phyloP scores from a whole-genome alignment of 257 asterid genomes.

The Craterostigma plantagineum region DNA sequence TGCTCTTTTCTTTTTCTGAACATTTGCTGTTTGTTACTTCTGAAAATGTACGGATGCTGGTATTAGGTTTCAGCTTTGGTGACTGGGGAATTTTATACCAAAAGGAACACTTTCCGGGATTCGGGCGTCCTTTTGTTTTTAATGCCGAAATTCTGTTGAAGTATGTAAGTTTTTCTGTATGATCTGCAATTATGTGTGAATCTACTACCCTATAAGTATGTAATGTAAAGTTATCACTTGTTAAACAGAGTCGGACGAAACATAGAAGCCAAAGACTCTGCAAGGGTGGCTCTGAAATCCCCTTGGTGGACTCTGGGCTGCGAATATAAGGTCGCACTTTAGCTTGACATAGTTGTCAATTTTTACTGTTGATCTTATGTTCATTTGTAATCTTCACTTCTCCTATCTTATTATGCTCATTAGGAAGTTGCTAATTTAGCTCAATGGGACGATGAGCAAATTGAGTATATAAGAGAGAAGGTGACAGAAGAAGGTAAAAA shows the following conservation, averaged over 20 bases:
- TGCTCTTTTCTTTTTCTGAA: too few species aligned
- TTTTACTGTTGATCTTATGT: slow-evolving; percentile 3
- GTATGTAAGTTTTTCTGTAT: slow-evolving; percentile 23
- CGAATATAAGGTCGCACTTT: slow-evolving; percentile 40
- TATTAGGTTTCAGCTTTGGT: slow-evolving; percentile 95
- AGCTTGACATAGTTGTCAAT: too few species aligned
- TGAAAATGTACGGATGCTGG: slow-evolving; percentile 30
- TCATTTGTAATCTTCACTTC: neutral
- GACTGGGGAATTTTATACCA: slow-evolving; percentile 83
- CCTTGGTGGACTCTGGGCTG: slow-evolving; percentile 99
- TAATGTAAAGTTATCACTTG: slow-evolving; percentile 5
- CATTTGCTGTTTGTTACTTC: slow-evolving; percentile 13
- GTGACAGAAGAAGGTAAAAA: slow-evolving; percentile 72
- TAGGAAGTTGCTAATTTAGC: slow-evolving; percentile 86
- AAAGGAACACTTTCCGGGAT: slow-evolving; percentile 96
- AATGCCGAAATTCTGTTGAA: slow-evolving; percentile 64
- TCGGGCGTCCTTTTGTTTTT: slow-evolving; percentile 80
- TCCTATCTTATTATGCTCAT: neutral
- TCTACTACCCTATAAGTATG: slow-evolving; percentile 1
- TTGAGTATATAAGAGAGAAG: slow-evolving; percentile 78
- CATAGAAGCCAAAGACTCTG: slow-evolving; percentile 79
- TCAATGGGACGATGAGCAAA: slow-evolving; percentile 93
- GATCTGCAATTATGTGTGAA: slow-evolving; percentile 4
- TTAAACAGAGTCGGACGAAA: slow-evolving; percentile 55
- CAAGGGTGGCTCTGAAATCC: slow-evolving; percentile 86